Base-by-base conservation (phyloP, 805 yeast species). In the Dipodascopsis tothii region DNA sequence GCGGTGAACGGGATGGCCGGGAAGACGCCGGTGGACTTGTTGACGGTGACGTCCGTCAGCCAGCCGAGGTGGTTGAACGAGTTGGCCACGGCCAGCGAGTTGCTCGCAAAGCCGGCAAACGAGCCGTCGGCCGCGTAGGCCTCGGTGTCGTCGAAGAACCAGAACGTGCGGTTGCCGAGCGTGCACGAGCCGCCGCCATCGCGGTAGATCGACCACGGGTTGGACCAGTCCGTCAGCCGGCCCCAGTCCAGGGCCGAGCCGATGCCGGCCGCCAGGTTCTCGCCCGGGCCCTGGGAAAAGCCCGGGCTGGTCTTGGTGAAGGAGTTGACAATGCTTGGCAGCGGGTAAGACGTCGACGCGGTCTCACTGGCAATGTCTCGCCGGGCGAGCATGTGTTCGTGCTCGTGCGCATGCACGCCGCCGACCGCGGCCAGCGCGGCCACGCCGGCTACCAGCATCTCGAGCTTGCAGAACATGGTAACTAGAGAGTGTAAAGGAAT, bases 181-280 rank as follows among this genome's bases (percentile, higher is more conserved):
- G 43, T 18, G 41, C 53, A 49, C 3, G 45, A 40, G 17, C 53
- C 53, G 16, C 51, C 51, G 18, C 48, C 51, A 32, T 49, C 53
- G 32, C 53, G 47, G 37, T 41, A 49, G 14, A 46, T 21, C 19
- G 17, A 4, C 43, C 36, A 49, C 5, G 45, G 27, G 35, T 40
- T 39, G 35, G 27, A 33, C 25, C 35, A 25, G 39, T 49, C 53
- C 3, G 36, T 20, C 30, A 46, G 30, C 14, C 25, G 35, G n/a
- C 45, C 52, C 27, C 21, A 39, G 21, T 37, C 42, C 17, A 14
- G 14, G 14, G 19, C 27, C 3, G 40, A 21, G 17, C 9, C n/a
- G 37, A 43, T 41, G n/a, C 28, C n/a, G 22, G 40, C 4, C 14
- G 43, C 14, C 30, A 25, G 30, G 21, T 40, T 36, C 20, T 37